Conservation (phyloP, 208 protist genomes). For the Acanthamoeba lenticulata region DNA sequence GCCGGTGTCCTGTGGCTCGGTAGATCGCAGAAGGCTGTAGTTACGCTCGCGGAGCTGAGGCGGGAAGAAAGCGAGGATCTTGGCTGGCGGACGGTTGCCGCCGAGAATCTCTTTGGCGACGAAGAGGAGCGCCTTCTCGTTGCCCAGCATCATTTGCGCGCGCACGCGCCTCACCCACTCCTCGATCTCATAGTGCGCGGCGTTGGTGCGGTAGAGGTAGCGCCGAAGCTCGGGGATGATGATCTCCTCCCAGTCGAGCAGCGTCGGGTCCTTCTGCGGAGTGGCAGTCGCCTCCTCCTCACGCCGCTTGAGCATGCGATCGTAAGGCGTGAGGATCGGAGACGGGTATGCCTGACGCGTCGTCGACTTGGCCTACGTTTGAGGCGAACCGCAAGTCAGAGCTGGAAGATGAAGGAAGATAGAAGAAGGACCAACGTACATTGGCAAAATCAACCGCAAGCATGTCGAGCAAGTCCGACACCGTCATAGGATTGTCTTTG, state of each 20-base stretch:
- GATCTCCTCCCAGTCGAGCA: slow-evolving; percentile 57
- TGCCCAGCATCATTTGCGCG: not conserved
- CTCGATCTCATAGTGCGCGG: slow-evolving; percentile 50
- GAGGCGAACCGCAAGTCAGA: not conserved
- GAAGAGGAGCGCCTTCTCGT: slow-evolving; percentile 44
- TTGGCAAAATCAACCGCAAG: slow-evolving; percentile 1
- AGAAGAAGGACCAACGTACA: too few relatives aligned
- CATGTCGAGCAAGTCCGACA: slow-evolving; percentile 52
- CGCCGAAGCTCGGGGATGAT: slow-evolving; percentile 52
- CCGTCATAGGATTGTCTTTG: slow-evolving; percentile 13
- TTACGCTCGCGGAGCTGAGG: not conserved
- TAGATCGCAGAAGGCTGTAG: not conserved
- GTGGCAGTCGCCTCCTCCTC: not conserved
- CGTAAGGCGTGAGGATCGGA: not conserved
- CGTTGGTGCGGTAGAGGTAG: slow-evolving; percentile 16
- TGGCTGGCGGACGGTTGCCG: not conserved
- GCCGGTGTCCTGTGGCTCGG: not conserved
- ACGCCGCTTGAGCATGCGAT: not conserved
- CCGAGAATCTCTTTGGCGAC: slow-evolving; percentile 18
- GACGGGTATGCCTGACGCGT: too few relatives aligned
- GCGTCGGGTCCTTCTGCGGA: slow-evolving; percentile 32
- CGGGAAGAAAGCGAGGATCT: slow-evolving; percentile 40
- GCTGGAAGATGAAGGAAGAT: not conserved
- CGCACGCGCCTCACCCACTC: slow-evolving; percentile 58
- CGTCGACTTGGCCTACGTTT: too few relatives aligned